These are phyloP conservation scores for Platismatia glauca DNA, from an alignment of 495 filamentous ascomycete species.

Conservation along the genomic window DNA sequence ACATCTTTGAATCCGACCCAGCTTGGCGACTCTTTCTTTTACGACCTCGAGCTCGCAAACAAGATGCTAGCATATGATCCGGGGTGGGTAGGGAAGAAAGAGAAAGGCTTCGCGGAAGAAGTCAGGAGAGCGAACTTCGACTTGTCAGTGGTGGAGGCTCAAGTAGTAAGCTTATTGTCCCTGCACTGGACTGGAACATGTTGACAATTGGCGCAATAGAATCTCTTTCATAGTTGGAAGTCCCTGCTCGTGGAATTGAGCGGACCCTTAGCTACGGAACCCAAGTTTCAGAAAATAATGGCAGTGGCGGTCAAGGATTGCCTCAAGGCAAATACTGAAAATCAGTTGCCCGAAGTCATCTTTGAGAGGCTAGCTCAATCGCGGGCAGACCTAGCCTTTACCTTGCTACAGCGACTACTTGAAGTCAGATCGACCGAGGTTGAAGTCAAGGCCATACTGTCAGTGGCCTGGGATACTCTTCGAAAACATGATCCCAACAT, in stretches of 20 bases:
- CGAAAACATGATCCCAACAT: constrained; percentile 55
- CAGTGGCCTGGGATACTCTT: constrained; percentile 58
- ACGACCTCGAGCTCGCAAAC: constrained; percentile 63
- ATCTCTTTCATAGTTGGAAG: constrained; percentile 81
- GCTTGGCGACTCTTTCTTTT: constrained; percentile 70
- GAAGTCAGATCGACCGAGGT: constrained; percentile 49
- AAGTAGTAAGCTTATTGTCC: constrained; percentile 55
- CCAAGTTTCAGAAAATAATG: constrained; percentile 57
- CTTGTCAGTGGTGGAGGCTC: constrained; percentile 80
- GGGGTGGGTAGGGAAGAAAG: constrained; percentile 59
- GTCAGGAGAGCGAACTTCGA: constrained; percentile 82
- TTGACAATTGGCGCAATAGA: constrained; percentile 34
- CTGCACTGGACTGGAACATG: constrained; percentile 20
- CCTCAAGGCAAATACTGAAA: constrained; percentile 57
- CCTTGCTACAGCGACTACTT: constrained; percentile 66
- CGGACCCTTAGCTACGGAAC: constrained; percentile 51
- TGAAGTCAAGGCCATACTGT: constrained; percentile 55
- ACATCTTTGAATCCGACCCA: constrained; percentile 52
- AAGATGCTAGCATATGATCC: constrained; percentile 66
- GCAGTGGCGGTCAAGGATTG: constrained; percentile 61
- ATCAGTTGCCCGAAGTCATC: constrained; percentile 58
- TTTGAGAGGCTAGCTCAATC: constrained; percentile 63
- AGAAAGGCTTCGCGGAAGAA: constrained; percentile 66
- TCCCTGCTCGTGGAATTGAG: constrained; percentile 78
- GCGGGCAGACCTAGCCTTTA: constrained; percentile 65